Evolutionary conservation across 208 protist genomes (phyloP).

Genomic region (Leishmania braziliensis): DNA sequence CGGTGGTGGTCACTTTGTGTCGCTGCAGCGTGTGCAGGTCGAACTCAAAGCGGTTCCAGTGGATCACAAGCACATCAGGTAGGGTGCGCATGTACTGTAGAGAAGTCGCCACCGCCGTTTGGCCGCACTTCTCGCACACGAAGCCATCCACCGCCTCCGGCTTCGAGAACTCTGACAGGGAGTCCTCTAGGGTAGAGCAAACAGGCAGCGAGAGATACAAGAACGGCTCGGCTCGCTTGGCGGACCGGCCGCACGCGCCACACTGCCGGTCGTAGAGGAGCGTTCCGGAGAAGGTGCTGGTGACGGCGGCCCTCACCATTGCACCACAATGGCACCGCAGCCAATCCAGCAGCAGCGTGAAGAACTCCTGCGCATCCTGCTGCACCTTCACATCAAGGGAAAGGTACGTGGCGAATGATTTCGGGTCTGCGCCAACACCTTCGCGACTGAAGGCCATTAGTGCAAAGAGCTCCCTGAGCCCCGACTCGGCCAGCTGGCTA

Average conservation of each 20-base stretch:
- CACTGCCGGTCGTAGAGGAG: slow-evolving; percentile 80
- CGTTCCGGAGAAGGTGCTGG: slow-evolving; percentile 57
- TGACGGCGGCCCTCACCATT: slow-evolving; percentile 41
- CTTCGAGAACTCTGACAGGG: slow-evolving; percentile 56
- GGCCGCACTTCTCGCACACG: slow-evolving; percentile 65
- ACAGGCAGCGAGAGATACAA: slow-evolving; percentile 76
- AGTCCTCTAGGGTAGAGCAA: slow-evolving; percentile 57
- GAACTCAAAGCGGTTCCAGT: slow-evolving; percentile 84
- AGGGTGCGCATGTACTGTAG: slow-evolving; percentile 73
- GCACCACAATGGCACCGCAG: slow-evolving; percentile 55
- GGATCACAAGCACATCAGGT: slow-evolving; percentile 73
- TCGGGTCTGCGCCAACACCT: slow-evolving; percentile 49
- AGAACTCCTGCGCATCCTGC: slow-evolving; percentile 87
- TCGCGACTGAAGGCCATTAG: slow-evolving; percentile 75
- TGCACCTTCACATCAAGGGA: slow-evolving; percentile 66
- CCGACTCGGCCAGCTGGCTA: slow-evolving; percentile 37
- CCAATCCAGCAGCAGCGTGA: slow-evolving; percentile 78
- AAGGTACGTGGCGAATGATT: slow-evolving; percentile 64
- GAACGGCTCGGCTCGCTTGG: slow-evolving; percentile 72
- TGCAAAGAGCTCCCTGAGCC: slow-evolving; percentile 70
- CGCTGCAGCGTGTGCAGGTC: slow-evolving; percentile 65
- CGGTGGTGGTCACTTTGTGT: slow-evolving; percentile 59
- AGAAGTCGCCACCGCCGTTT: slow-evolving; percentile 61
- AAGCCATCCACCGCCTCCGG: slow-evolving; percentile 75
- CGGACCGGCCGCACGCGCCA: slow-evolving; percentile 47